Evolutionary conservation across 2,329 filamentous ascomycete species (phyloP).

Genomic region (Diaporthe amygdali): DNA sequence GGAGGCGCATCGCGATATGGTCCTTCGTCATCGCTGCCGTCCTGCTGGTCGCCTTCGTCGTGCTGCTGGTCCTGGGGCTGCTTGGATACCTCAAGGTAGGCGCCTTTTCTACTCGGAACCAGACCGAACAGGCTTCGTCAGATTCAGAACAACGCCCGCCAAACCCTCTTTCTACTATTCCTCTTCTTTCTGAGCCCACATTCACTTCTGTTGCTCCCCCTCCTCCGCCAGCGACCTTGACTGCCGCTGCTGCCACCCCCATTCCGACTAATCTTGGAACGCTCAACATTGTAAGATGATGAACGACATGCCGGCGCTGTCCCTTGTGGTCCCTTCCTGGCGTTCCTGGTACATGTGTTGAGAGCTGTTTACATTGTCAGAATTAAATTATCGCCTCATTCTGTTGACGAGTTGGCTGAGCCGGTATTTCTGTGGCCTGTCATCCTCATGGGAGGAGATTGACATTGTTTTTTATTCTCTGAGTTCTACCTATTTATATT

Average conservation of each 20-base stretch:
- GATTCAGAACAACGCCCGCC: not conserved
- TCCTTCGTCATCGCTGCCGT: constrained; percentile 13
- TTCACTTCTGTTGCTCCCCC: not conserved
- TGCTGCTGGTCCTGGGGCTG: constrained; percentile 25
- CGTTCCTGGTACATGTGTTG: not conserved
- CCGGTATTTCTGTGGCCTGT: not conserved
- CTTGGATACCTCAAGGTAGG: constrained; percentile 27
- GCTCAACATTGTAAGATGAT: constrained; percentile 16
- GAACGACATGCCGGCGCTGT: not conserved
- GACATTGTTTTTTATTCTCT: not conserved
- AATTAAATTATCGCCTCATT: not conserved
- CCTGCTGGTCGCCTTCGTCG: constrained; percentile 18
- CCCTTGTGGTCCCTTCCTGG: not conserved
- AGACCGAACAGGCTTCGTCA: constrained; percentile 5
- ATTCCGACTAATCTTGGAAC: constrained; percentile 1
- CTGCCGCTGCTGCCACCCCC: constrained; percentile 8
- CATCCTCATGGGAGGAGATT: too few species aligned
- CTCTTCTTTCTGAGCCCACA: constrained; percentile 12
- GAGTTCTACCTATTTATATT: not conserved
- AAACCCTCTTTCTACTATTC: constrained; percentile 19
- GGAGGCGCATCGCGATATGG: constrained; percentile 11
- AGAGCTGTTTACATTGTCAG: not conserved
- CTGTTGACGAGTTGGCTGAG: not conserved
- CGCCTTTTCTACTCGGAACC: constrained; percentile 14
- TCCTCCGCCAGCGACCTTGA: not conserved